Base-by-base conservation (phyloP, 257 asterid genomes). In the Voacanga thouarsii region DNA sequence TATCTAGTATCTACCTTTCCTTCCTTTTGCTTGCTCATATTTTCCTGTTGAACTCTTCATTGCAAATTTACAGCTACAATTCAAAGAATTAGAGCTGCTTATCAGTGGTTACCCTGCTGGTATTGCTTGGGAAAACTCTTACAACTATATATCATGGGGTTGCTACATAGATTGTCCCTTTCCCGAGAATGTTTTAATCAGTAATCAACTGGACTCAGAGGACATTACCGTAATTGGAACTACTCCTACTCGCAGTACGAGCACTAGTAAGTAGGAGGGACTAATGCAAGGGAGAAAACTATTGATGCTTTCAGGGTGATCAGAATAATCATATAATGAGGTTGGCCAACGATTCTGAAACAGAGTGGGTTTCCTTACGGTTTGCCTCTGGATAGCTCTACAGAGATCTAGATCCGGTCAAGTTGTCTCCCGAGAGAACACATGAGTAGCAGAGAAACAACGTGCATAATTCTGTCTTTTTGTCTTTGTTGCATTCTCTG, bases 361-460 rank as follows among this genome's bases (percentile, higher is more conserved):
- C 77, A 81, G 81, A 81, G 77, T 79, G 81, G 83, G 51, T 74
- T 23, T 56, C 73, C 80, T 80, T 84, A 76, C 81, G 83, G 83
- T 70, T 49, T 90, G 96, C 92, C 88, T 80, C 84, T 83, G 87
- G 85, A 70, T 71, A 74, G 84, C 70, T 12, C 43, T 73, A 88
- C 97, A 89, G 69, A 90, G 93, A 92, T 89, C 88, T 79, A 88
- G 93, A 92, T 90, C 82, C 76, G 86, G 88, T 89, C 92, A 77
- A 82, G 60, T 4, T 88, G 93, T 86, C 83, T 80, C 89, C 86
- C 81, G 47, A 73, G 74, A 78, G 66, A 74, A 50, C 51, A 79
- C 70, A 81, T 45, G 59, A 78, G 63, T 63, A 84, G 79, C 85
- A 80, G 60, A 50, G 60, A 74, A 75, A 65, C 81, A 77, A 10